Evolutionary conservation across 805 yeast genomes (phyloP), one percentile per base, ranked within the genome.

Genomic region (Sungouiella blattae): DNA sequence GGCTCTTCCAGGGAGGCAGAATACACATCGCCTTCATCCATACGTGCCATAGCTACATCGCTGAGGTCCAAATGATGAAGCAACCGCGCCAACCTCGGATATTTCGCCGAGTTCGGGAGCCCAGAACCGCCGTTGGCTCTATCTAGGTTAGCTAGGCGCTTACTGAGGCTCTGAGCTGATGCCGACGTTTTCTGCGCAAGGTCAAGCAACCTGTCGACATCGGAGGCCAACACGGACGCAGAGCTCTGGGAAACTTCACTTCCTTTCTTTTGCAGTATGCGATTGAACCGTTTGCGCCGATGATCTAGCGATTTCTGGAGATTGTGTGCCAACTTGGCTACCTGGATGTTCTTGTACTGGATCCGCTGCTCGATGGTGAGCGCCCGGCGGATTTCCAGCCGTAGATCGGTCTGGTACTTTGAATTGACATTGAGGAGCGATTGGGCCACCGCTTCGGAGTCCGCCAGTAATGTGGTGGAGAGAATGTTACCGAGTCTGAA

Each of bases 341-440:
- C 53, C 25, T 52, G 53, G 17, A 66, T 60, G 44, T 67, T 67
- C 36, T 63, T 62, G 39, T 53, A 55, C 46, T 67, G 73, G 27
- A 68, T 56, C 38, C 53, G 55, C 47, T 67, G 71, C 43, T 68
- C 73, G 11, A 58, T 47, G 7, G 62, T 46, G 29, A 68, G 43
- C 28, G 60, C 58, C 18, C 42, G 41, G 36, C 62, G 52, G 27
- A 67, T 57, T 32, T 64, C 69, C 23, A 41, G 43, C 38, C 59
- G 49, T 33, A 68, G 51, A 36, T 68, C 73, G 18, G 49, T 42
- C 39, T 65, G 66, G 40, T 65, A 68, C 30, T 57, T 57, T 14
- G 46, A 18, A 5, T 61, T 44, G 5, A 60, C 64, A 14, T 43
- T 40, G 18, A 58, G 31, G 12, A 66, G 40, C 13, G 62, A 39